These are phyloP conservation scores for Cladosporium sp. DNA, from an alignment of 2,329 filamentous ascomycete species.

Conservation along the genomic window DNA sequence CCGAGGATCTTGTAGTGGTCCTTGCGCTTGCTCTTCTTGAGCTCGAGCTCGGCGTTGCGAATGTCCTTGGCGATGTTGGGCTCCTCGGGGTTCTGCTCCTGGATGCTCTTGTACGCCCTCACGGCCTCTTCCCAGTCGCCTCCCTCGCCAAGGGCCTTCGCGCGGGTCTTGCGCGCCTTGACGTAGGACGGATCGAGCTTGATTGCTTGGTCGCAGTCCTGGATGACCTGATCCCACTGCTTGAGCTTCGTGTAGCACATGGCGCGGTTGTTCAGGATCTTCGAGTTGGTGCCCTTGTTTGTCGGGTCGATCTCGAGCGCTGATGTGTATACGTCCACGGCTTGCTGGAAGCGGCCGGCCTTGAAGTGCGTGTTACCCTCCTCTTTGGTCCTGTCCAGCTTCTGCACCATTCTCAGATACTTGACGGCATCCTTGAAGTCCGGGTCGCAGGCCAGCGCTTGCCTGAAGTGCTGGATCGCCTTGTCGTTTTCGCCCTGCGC, in stretches of 20 bases:
- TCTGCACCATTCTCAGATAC: slow-evolving; percentile 83
- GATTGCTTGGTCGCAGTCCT: slow-evolving; percentile 79
- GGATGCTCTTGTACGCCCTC: slow-evolving; percentile 78
- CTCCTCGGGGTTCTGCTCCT: slow-evolving; percentile 78
- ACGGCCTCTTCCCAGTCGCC: slow-evolving; percentile 91
- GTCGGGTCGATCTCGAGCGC: slow-evolving; percentile 78
- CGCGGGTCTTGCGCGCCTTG: slow-evolving; percentile 90
- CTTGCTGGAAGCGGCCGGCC: slow-evolving; percentile 68
- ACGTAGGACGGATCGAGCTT: slow-evolving; percentile 75
- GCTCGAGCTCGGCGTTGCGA: slow-evolving; percentile 81
- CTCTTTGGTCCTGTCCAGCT: slow-evolving; percentile 86
- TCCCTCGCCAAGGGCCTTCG: slow-evolving; percentile 77
- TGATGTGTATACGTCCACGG: slow-evolving; percentile 75
- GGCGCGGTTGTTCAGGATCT: slow-evolving; percentile 89
- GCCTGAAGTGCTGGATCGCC: slow-evolving; percentile 84
- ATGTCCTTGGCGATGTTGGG: slow-evolving; percentile 76
- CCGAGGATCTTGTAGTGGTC: slow-evolving; percentile 98
- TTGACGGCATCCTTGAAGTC: slow-evolving; percentile 86
- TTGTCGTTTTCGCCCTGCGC: slow-evolving; percentile 92
- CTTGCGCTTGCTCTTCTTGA: slow-evolving; percentile 96
- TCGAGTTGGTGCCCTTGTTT: slow-evolving; percentile 90
- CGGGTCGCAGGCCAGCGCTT: slow-evolving; percentile 83
- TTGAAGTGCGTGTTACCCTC: slow-evolving; percentile 92
- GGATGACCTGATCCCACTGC: slow-evolving; percentile 72
- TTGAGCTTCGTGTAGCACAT: slow-evolving; percentile 78